Base-by-base conservation (phyloP, 148 eudicot species). In the Rhododendron kiyosumense region DNA sequence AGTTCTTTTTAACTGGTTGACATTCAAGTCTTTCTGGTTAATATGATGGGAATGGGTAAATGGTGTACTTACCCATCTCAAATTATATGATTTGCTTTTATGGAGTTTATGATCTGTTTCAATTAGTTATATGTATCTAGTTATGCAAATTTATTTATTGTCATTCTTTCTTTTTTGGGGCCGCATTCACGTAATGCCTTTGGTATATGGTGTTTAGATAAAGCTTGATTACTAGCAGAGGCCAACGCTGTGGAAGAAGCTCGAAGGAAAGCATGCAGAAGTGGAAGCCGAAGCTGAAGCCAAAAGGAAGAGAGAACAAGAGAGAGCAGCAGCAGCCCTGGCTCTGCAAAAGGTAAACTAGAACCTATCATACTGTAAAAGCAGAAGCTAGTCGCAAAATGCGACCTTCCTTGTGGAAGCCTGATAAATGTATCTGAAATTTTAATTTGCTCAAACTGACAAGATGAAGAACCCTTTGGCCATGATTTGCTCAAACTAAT, bases 221-320 rank as follows among this genome's bases (percentile, higher is more conserved):
- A 94, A 88, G 98, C 98, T 84, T 91, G 98, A 51, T 85, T 95
- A 83, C 95, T 91, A 91, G 99, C 99, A 22, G 98, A 94, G 88
- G 99, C 96, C 84, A 93, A 89, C 86, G 99, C 98, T 85, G 99
- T 98, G 8, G 98, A 95, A 88, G 96, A 93, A 89, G 98, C 99
- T 84, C 89, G 94, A 28, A 92, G 79, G 90, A 94, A 91, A 89
- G 96, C 95, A 32, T 32, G 32, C 34, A 22, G 99, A 93, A 75
- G 93, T 86, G 67, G 97, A 92, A 84, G 99, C 95, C 84, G 95
- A 92, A 34, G 95, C 96, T 76, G 98, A 97, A 92, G 98, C 96
- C 85, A 94, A 88, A 91, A 92, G 91, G 87, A 94, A 95, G 88
- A 92, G 99, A 87, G 99, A 95, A 32, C 34, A 32, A 32, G 34